Conservation (phyloP, 305 asterid genomes). For the Fraxinus angustifolia region DNA sequence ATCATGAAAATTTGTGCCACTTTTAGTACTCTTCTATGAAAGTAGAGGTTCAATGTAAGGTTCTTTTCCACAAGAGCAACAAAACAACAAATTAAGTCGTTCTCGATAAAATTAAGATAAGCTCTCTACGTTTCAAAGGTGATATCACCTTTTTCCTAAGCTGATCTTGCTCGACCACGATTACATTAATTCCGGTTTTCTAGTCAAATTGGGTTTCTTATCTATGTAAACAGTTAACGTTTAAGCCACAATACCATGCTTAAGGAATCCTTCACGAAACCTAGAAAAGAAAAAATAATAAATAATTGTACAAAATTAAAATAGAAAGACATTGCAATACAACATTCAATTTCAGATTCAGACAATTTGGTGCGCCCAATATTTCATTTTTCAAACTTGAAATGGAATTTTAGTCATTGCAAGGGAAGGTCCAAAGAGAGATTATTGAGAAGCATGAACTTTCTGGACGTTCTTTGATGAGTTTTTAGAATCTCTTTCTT, state of each 20-base stretch:
- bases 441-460: slow-evolving; percentile 27
- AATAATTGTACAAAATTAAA: background rate
- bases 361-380: background rate
- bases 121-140: background rate
- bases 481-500: slow-evolving; percentile 41
- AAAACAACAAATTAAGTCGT: too few relatives aligned
- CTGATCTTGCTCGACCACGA: background rate
- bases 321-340: background rate
- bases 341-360: background rate
- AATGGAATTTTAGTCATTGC: background rate
- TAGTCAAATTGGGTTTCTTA: background rate
- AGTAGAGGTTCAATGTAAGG: background rate
- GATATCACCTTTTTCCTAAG: background rate
- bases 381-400: background rate
- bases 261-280: background rate
- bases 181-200: background rate
- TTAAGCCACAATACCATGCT: background rate
- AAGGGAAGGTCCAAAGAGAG: background rate
- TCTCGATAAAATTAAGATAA: background rate
- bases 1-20: too few relatives aligned
- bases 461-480: slow-evolving; percentile 30
- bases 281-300: background rate
- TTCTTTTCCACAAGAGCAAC: background rate
- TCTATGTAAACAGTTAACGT: background rate
- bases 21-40: background rate